Conservation (phyloP, 495 filamentous ascomycete species). For the Penicillium mononematosum region DNA sequence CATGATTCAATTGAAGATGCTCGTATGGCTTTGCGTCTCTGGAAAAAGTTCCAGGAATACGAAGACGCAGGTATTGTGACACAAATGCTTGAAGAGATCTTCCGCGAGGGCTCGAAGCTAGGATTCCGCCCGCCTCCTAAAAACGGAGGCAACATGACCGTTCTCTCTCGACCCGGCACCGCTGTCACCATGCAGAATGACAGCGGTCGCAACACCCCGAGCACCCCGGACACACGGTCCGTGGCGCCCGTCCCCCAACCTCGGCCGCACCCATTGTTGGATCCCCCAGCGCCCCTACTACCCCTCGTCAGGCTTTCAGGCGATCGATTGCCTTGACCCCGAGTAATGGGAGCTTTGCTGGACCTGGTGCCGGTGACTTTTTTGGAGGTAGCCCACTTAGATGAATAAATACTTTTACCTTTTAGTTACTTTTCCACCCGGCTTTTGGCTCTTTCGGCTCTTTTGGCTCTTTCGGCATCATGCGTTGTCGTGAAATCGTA, state of each 20-base stretch:
- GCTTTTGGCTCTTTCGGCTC: background rate
- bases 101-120: slow-evolving; percentile 64
- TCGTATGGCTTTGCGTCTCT: slow-evolving; percentile 81
- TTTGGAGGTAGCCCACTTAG: slow-evolving; percentile 46
- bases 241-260: slow-evolving; percentile 1
- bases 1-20: slow-evolving; percentile 97
- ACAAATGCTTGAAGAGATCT: slow-evolving; percentile 77
- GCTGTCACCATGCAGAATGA: slow-evolving; percentile 44
- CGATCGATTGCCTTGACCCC: slow-evolving; percentile 48
- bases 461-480: background rate
- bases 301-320: slow-evolving; percentile 46
- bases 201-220: slow-evolving; percentile 48
- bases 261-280: slow-evolving; percentile 9
- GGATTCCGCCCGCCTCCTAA: slow-evolving; percentile 70
- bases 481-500: background rate
- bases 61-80: slow-evolving; percentile 74
- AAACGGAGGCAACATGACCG: slow-evolving; percentile 32
- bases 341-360: slow-evolving; percentile 46
- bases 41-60: slow-evolving; percentile 87
- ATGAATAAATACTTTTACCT: slow-evolving; percentile 18
- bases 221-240: slow-evolving; percentile 32
- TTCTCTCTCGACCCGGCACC: slow-evolving; percentile 47
- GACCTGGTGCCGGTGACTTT: slow-evolving; percentile 42
- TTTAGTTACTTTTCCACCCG: background rate
- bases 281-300: slow-evolving; percentile 41